Evolutionary conservation across 352 stramenopile genomes (phyloP), one percentile per base, ranked within the genome.

Genomic region (Phytophthora nicotianae): DNA sequence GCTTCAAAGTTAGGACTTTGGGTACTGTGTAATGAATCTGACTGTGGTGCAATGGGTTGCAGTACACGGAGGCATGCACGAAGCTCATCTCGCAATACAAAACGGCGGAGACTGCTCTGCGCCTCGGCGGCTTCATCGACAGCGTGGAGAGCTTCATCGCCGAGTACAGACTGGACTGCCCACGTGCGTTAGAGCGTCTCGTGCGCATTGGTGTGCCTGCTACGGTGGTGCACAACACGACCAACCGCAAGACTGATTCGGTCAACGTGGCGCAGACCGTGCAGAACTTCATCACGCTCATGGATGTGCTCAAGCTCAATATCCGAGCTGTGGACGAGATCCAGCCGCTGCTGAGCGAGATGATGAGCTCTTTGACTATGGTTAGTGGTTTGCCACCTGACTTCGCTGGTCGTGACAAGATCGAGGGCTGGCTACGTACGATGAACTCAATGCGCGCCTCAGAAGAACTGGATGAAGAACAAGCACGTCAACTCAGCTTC

Each of bases 81-180:
- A 98, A 98, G 72, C 80, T 99, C 7, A 98, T 99, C 62, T 98
- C 92, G 17, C 97, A 99, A 81, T 99, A 98, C 85, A 97, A 98
- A 70, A 96, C 97, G 16, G 95, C 96, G 6, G 97, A 99, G 80
- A 96, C 90, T 38, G 93, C 92, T 23, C 83, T 98, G 40, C 73
- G 96, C 10, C 69, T 90, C 17, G 79, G 86, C 33, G 82, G 87
- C 10, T 90, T 90, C 48, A 74, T 92, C 7, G 58, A 78, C 21
- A 75, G 70, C 40, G 81, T 91, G 17, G 83, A 93, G 58, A 66
- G 68, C 8, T 99, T 99, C 75, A 97, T 99, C 65, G 72, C 82
- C 45, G 66, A 97, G 26, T 99, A 98, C 77, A 88, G 97, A 32
- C 90, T 99, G 75, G 96, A 99, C 80, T 99, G 96, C 67, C 96